phyloP scores from a whole-genome alignment of 2,329 filamentous ascomycete species.

The Aureobasidium namibiae region DNA sequence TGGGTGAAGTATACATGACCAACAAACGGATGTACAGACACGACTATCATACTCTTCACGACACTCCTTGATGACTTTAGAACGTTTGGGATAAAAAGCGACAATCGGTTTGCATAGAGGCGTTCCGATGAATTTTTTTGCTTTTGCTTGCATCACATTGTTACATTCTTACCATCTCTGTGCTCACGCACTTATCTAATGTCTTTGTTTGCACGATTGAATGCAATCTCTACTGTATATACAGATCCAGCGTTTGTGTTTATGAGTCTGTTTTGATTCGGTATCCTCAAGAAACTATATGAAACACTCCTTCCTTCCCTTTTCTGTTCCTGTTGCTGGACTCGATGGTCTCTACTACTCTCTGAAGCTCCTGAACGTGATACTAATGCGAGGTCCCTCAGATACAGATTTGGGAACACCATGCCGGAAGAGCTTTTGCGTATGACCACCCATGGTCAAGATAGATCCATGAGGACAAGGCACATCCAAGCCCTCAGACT shows the following conservation, averaged over 20 bases:
- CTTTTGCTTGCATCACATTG: background rate
- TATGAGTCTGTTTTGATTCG: no score
- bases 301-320: background rate
- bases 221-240: no score
- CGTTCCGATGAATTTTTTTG: background rate
- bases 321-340: background rate
- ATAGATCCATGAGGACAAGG: background rate
- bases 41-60: conserved; percentile 1
- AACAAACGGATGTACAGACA: background rate
- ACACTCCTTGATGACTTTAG: background rate
- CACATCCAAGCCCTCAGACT: background rate
- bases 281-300: background rate
- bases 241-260: background rate
- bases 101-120: background rate
- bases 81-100: background rate
- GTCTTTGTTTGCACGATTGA: no score
- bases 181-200: background rate
- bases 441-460: background rate
- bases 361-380: background rate
- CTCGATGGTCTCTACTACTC: background rate
- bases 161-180: background rate
- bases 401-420: background rate
- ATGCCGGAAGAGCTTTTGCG: background rate
- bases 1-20: background rate
- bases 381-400: background rate